Percentiles rank a stretch among this genome's conserved stretches.
Conservation (phyloP, 495 filamentous ascomycete genomes). For the Talaromyces liani region DNA sequence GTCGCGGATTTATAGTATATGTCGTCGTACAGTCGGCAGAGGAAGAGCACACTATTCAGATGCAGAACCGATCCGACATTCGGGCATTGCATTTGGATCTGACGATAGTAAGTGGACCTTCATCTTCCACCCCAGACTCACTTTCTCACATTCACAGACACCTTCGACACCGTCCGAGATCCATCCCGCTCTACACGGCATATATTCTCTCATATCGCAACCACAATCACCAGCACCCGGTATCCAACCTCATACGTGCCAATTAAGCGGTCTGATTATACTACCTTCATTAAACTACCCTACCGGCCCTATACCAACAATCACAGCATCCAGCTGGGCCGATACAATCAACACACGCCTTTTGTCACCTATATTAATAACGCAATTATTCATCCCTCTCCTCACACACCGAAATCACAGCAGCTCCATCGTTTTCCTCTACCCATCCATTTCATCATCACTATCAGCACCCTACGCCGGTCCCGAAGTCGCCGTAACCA, state of each 20-base stretch:
- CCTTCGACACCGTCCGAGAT: slow-evolving; percentile 49
- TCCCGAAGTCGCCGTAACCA: slow-evolving; percentile 69
- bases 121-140: background rate
- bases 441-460: slow-evolving; percentile 74
- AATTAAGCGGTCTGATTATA: slow-evolving; percentile 70
- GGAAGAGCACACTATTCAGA: slow-evolving; percentile 73
- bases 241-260: slow-evolving; percentile 63
- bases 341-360: slow-evolving; percentile 87
- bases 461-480: slow-evolving; percentile 78
- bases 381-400: slow-evolving; percentile 79
- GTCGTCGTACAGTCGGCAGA: slow-evolving; percentile 70
- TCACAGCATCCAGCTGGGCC: slow-evolving; percentile 73
- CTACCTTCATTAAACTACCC: slow-evolving; percentile 56
- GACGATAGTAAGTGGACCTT: slow-evolving; percentile 30
- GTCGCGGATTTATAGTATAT: slow-evolving; percentile 89
- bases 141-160: slow-evolving; percentile 21
- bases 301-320: slow-evolving; percentile 70
- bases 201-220: slow-evolving; percentile 53
- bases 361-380: slow-evolving; percentile 81
- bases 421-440: slow-evolving; percentile 68
- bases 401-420: slow-evolving; percentile 47
- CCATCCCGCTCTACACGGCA: slow-evolving; percentile 44
- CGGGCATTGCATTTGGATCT: slow-evolving; percentile 76
- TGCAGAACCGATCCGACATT: slow-evolving; percentile 71
- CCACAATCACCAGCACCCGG: slow-evolving; percentile 65